A percentile compares a stretch with the other conserved stretches of the same genome.
phyloP scores from a whole-genome alignment of 1,284 basidiomycete genomes.

The Lentinus polychrous region DNA sequence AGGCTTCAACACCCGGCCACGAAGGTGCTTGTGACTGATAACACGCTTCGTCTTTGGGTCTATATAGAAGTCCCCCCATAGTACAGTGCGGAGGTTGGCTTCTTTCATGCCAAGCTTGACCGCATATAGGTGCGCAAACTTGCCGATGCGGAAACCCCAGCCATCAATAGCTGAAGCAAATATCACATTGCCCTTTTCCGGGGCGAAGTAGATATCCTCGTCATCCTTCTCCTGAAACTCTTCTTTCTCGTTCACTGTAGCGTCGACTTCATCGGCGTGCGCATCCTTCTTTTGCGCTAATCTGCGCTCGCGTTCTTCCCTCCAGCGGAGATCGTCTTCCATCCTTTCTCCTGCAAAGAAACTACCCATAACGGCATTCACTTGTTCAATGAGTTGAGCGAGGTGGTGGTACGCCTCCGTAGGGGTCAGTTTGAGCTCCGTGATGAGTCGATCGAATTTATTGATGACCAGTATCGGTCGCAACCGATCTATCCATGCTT shows the following conservation, averaged over 20 bases:
- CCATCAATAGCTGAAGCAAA: conserved; percentile 97
- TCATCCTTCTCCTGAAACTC: conserved; percentile 93
- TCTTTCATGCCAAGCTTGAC: conserved; percentile 92
- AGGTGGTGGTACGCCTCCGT: conserved; percentile 95
- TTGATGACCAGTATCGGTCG: conserved; percentile 95
- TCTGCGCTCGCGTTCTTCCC: conserved; percentile 84
- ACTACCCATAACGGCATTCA: conserved; percentile 96
- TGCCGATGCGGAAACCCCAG: conserved; percentile 95
- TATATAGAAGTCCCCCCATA: conserved; percentile 98
- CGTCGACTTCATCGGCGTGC: conserved; percentile 60
- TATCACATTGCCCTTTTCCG: conserved; percentile 92
- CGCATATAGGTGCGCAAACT: conserved; percentile 92
- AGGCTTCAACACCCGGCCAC: conserved; percentile 86
- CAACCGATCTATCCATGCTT: conserved; percentile 90
- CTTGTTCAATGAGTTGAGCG: conserved; percentile 89
- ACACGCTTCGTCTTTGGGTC: conserved; percentile 96
- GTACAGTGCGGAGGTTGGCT: conserved; percentile 75
- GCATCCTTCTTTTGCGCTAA: conserved; percentile 68
- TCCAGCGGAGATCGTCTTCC: conserved; percentile 93
- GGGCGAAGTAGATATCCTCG: conserved; percentile 96
- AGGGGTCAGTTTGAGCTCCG: conserved; percentile 89
- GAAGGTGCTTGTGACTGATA: conserved; percentile 86
- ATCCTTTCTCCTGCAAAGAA: conserved; percentile 97
- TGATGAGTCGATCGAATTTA: conserved; percentile 94
- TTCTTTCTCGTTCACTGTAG: conserved; percentile 46